Base-by-base conservation (phyloP, 2,329 filamentous ascomycete genomes). In the Pseudogymnoascus sp. region DNA sequence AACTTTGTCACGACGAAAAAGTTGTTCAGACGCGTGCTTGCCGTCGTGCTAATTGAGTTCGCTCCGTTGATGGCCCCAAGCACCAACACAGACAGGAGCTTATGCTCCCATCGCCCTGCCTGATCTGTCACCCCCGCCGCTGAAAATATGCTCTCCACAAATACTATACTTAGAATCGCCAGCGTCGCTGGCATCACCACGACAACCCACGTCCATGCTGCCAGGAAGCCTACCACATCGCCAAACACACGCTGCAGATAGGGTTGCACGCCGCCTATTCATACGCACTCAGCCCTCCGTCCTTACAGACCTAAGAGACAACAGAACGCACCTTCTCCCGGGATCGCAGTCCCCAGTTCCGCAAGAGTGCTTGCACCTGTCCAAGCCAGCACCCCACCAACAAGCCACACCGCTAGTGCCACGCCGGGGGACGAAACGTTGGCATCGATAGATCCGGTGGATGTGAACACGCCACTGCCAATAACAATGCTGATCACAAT, bases 181-280 rank as follows among this genome's bases (percentile, higher is more conserved):
- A 87, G 78, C 0, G 85, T 86, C 0, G 84, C 84, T 0, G 85
- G 85, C 79, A 87, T 88, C 24, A 87, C 81, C 19, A 82, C 83
- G 5, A 87, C 79, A 62, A 88, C 81, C 82, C 85, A 88, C 0
- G 84, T 84, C 85, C 85, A 88, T 0, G 84, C 84, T 5, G 84
- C 83, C 4, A 87, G 71, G 68, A 87, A 88, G n/a, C 84, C 85
- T 59, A 81, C 80, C 2, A 83, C 74, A 60, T 87, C 83, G 31
- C 85, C 85, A 65, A 81, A 88, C 35, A 87, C 81, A 70, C 84
- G 80, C 67, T 80, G 78, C 6, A 88, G 77, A 67, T 85, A 88
- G 12, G 84, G 83, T 68, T 88, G 85, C 56, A 87, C 81, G 14
- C 85, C 85, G 4, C 85, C 83, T 78, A 38, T 16, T 4, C 43